phyloP scores from a whole-genome alignment of 1,139 yeast species.

The Nakaseomyces bracarensis region DNA sequence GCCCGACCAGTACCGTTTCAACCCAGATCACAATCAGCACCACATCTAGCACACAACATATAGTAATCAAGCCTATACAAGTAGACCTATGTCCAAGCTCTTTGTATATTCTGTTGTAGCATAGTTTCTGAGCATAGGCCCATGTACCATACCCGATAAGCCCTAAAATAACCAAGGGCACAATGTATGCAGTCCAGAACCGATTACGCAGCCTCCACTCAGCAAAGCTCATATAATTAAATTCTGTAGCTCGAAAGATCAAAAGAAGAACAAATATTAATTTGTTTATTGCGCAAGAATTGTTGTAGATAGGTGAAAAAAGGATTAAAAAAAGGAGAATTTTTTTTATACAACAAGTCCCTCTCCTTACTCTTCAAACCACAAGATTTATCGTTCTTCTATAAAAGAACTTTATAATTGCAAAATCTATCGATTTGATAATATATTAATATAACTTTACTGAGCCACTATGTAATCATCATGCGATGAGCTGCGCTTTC shows the following conservation, averaged over 20 bases:
- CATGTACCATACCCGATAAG: slow-evolving; percentile 23
- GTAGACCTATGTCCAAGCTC: slow-evolving; percentile 14
- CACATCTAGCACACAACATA: slow-evolving; percentile 14
- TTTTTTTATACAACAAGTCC: no score
- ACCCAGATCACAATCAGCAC: slow-evolving; percentile 18
- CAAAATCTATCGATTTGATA: no score
- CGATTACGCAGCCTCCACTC: slow-evolving; percentile 4
- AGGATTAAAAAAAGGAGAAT: no score
- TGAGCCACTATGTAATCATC: no score
- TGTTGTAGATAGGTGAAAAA: no score
- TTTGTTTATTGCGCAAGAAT: no score
- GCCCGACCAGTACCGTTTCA: slow-evolving; percentile 20
- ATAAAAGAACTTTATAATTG: no score
- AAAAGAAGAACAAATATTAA: no score
- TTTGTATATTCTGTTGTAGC: slow-evolving; percentile 20
- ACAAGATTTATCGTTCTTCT: no score
- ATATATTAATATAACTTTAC: no score
- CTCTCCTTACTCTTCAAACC: no score
- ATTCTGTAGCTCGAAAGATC: background rate
- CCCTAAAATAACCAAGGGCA: slow-evolving; percentile 15
- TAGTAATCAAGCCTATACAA: slow-evolving; percentile 21
- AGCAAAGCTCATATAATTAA: background rate
- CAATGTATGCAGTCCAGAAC: slow-evolving; percentile 12
- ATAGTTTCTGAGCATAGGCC: slow-evolving; percentile 26
- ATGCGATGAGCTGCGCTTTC: no score